A percentile compares a stretch with the other conserved stretches of the same genome.
These are phyloP conservation scores for Dujonia santamariae DNA, from an alignment of 1,139 yeast genomes.

Conservation along the genomic window DNA sequence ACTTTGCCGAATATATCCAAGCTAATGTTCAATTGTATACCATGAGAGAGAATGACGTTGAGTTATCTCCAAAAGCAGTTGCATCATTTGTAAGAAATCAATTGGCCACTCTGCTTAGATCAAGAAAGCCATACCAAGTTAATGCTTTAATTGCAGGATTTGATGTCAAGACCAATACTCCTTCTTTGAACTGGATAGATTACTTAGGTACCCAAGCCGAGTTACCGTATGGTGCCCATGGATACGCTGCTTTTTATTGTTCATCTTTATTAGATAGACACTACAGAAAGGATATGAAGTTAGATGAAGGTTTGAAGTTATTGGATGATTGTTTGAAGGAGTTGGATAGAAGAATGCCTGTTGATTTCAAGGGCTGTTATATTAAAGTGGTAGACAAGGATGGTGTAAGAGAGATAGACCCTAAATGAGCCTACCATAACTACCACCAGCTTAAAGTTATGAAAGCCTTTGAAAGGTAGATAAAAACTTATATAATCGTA, in stretches of 20 bases:
- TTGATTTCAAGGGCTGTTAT: slow-evolving; percentile 89
- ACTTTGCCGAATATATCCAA: slow-evolving; percentile 89
- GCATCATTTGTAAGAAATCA: slow-evolving; percentile 87
- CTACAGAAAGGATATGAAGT: slow-evolving; percentile 72
- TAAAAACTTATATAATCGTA: too few species aligned
- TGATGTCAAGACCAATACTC: slow-evolving; percentile 59
- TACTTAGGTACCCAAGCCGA: slow-evolving; percentile 90
- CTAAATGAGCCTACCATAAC: too few species aligned
- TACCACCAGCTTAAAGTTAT: too few species aligned
- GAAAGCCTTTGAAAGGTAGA: too few species aligned
- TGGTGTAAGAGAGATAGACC: slow-evolving; percentile 48
- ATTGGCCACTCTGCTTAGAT: slow-evolving; percentile 82
- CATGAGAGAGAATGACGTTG: slow-evolving; percentile 77
- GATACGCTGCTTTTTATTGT: slow-evolving; percentile 94
- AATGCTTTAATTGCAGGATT: slow-evolving; percentile 85
- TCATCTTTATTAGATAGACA: slow-evolving; percentile 89
- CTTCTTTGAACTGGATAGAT: slow-evolving; percentile 86
- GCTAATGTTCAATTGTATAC: slow-evolving; percentile 89
- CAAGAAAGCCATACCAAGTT: slow-evolving; percentile 91
- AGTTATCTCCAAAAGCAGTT: slow-evolving; percentile 78
- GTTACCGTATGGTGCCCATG: slow-evolving; percentile 95
- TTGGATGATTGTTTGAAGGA: slow-evolving; percentile 75
- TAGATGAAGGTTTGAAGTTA: slow-evolving; percentile 77
- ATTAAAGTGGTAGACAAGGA: slow-evolving; percentile 76
- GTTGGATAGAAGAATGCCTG: slow-evolving; percentile 84